phyloP scores from a whole-genome alignment of 805 yeast genomes.

The Wickerhamiella occidentalis region DNA sequence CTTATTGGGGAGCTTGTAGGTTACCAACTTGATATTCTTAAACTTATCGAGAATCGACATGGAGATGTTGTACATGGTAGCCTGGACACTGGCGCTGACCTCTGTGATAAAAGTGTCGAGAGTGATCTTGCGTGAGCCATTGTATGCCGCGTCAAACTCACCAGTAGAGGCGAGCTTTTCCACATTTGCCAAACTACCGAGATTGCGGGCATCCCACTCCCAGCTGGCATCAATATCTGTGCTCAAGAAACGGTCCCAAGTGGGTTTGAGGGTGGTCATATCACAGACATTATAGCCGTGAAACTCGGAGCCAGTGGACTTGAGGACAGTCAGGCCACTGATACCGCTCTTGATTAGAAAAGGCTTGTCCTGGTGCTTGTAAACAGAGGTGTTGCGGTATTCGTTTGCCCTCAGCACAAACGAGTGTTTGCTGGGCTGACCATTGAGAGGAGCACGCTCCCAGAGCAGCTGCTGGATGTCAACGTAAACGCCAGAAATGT shows the following conservation, averaged over 20 bases:
- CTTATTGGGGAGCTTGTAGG: constrained; percentile 78
- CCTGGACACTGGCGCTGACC: constrained; percentile 89
- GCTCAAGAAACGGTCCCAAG: constrained; percentile 73
- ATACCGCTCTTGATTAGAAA: constrained; percentile 54
- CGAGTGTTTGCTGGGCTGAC: constrained; percentile 70
- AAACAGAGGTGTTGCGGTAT: constrained; percentile 41
- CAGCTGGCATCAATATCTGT: constrained; percentile 72
- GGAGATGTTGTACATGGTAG: constrained; percentile 91
- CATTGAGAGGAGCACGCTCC: constrained; percentile 64
- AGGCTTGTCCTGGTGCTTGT: constrained; percentile 29
- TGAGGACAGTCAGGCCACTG: constrained; percentile 70
- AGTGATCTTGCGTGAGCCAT: constrained; percentile 54
- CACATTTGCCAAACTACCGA: constrained; percentile 17
- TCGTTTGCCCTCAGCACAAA: constrained; percentile 79
- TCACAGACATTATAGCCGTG: constrained; percentile 79
- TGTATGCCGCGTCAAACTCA: constrained; percentile 51
- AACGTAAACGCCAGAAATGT: constrained; percentile 60
- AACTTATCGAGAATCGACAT: constrained; percentile 51
- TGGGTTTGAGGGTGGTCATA: constrained; percentile 75
- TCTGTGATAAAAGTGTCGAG: constrained; percentile 70
- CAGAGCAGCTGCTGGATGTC: constrained; percentile 63
- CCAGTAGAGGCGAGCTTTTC: constrained; percentile 30
- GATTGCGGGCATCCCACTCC: constrained; percentile 46
- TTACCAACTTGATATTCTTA: constrained; percentile 48
- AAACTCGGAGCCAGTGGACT: constrained; percentile 88